Evolutionary conservation across 768 basidiomycete species (phyloP).

Genomic region (Fistulinella prunicolor): DNA sequence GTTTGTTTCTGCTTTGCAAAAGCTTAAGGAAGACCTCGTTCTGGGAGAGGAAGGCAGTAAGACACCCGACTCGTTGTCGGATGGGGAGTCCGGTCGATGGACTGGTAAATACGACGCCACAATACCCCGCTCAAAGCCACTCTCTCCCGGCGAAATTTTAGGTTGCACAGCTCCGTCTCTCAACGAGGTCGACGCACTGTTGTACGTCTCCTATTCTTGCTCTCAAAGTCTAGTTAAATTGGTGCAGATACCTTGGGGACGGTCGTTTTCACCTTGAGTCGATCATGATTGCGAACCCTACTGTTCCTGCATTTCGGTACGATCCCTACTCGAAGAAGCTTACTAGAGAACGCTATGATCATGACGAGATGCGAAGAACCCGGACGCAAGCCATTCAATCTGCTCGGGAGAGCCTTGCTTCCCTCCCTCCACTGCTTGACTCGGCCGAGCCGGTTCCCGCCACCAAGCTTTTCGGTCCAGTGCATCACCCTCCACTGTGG

Average conservation of each 20-base stretch:
- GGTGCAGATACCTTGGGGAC: constrained; percentile 88
- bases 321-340: constrained; percentile 98
- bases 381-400: constrained; percentile 72
- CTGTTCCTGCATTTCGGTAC: constrained; percentile 93
- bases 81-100: constrained; percentile 36
- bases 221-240: constrained; percentile 2
- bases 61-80: neutral
- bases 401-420: constrained; percentile 64
- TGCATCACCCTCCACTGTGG: constrained; percentile 51
- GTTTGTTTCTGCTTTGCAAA: constrained; percentile 90
- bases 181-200: constrained; percentile 78
- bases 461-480: constrained; percentile 14
- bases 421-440: constrained; percentile 12
- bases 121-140: constrained; percentile 85
- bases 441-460: constrained; percentile 4
- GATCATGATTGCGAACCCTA: constrained; percentile 99
- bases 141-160: constrained; percentile 94
- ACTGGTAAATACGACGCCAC: constrained; percentile 66
- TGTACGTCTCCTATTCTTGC: constrained; percentile 50
- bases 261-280: constrained; percentile 98
- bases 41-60: constrained; percentile 31
- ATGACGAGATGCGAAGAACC: constrained; percentile 77
- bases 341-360: constrained; percentile 88
- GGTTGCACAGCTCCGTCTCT: constrained; percentile 94
- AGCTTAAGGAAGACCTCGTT: constrained; percentile 75